Evolutionary conservation across 164 flowering plant species (phyloP).

Genomic region (Berberis thunbergii): DNA sequence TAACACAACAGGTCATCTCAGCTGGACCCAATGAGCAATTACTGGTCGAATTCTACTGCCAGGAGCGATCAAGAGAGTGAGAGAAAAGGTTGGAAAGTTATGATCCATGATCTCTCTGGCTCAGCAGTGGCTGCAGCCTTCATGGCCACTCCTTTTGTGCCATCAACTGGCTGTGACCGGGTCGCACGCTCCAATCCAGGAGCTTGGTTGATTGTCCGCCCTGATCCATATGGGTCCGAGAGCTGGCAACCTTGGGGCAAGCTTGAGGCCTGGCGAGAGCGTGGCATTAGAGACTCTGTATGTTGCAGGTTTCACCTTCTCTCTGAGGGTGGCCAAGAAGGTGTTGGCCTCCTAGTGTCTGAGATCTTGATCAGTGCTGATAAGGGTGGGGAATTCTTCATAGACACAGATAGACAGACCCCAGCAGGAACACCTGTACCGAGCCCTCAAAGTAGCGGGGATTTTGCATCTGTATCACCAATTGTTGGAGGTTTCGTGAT

Average conservation of each 20-base stretch:
- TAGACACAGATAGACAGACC: constrained; percentile 59
- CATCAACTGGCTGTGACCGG: constrained; percentile 82
- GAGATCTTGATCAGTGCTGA: constrained; percentile 64
- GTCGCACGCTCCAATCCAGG: constrained; percentile 91
- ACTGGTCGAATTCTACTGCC: constrained; percentile 39
- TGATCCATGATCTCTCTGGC: constrained; percentile 87
- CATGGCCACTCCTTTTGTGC: constrained; percentile 92
- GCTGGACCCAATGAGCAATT: constrained; percentile 44
- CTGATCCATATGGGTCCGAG: constrained; percentile 48
- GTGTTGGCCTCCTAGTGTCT: constrained; percentile 54
- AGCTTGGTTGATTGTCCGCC: constrained; percentile 80
- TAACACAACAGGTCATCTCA: constrained; percentile 49
- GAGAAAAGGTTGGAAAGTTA: constrained; percentile 89
- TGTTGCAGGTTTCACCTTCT: constrained; percentile 68
- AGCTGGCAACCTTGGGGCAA: constrained; percentile 98
- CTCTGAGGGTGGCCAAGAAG: constrained; percentile 44
- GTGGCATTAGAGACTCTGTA: constrained; percentile 51
- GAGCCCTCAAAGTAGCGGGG: constrained; percentile 83
- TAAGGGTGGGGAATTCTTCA: constrained; percentile 77
- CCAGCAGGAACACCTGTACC: constrained; percentile 46
- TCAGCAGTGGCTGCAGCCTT: constrained; percentile 93
- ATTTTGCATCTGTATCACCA: constrained; percentile 46
- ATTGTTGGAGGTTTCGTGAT: constrained; percentile 68
- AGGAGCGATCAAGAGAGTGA: constrained; percentile 47
- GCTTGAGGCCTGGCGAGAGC: constrained; percentile 95